phyloP scores from a whole-genome alignment of 805 yeast genomes.

The Dipodascopsis tothii region DNA sequence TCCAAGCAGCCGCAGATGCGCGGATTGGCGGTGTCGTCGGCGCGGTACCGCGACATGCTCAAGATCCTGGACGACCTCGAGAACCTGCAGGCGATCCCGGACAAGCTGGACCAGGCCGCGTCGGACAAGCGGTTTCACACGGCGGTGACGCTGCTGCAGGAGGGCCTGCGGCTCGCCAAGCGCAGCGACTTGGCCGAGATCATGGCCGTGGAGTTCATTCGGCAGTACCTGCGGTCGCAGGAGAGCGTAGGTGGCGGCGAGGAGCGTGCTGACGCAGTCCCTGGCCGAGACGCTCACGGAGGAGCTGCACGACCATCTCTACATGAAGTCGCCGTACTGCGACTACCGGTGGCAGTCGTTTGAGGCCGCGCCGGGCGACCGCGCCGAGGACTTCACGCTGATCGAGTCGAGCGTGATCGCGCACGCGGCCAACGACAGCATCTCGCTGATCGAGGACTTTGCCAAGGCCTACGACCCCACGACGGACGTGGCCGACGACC shows the following conservation, averaged over 20 bases:
- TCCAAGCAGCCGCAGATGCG: slow-evolving; percentile 49
- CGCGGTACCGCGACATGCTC: slow-evolving; percentile 58
- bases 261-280: slow-evolving; percentile 27
- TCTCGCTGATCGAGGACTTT: not conserved
- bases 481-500: slow-evolving; percentile 26
- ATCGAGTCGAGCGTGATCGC: not conserved
- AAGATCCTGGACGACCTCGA: slow-evolving; percentile 63
- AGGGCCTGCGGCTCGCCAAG: slow-evolving; percentile 35
- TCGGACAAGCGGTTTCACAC: slow-evolving; percentile 61
- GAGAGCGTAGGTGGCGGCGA: slow-evolving; percentile 5
- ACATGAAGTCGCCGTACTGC: slow-evolving; percentile 42
- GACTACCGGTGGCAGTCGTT: slow-evolving; percentile 27
- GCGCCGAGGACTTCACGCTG: not conserved
- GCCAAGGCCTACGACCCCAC: not conserved
- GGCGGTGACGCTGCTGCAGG: slow-evolving; percentile 50
- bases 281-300: slow-evolving; percentile 69
- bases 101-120: slow-evolving; percentile 56
- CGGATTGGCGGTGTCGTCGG: slow-evolving; percentile 59
- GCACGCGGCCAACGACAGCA: not conserved
- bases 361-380: slow-evolving; percentile 1
- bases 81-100: slow-evolving; percentile 51
- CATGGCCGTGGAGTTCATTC: slow-evolving; percentile 30
- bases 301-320: slow-evolving; percentile 64
- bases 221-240: slow-evolving; percentile 17
- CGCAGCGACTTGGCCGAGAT: slow-evolving; percentile 28